Conservation (phyloP, 768 basidiomycete genomes). For the Trametes cingulata region DNA sequence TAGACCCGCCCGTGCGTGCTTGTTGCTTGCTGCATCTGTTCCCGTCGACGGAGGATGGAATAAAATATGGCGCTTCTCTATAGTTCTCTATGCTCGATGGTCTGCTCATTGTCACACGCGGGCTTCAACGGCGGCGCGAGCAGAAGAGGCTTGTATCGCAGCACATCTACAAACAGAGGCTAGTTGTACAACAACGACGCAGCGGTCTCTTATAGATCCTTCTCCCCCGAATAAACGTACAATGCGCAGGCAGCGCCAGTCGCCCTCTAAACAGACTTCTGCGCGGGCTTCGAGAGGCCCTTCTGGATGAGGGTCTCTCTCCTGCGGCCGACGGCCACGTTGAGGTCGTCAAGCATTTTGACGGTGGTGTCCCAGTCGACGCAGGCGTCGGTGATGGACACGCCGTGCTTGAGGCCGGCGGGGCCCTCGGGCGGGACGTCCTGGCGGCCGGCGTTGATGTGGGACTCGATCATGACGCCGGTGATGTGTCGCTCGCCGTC, state of each 20-base stretch:
- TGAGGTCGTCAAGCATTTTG: conserved; percentile 69
- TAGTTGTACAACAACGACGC: not conserved
- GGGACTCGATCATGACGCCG: conserved; percentile 97
- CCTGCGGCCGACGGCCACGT: conserved; percentile 50
- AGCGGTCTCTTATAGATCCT: not conserved
- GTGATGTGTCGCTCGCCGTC: conserved; percentile 74
- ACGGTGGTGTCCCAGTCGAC: conserved; percentile 84
- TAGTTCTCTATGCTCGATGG: too few relatives aligned
- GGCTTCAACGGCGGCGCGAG: too few relatives aligned
- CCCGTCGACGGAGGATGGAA: conserved; percentile 15
- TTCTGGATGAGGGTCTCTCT: conserved; percentile 43
- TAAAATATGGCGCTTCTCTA: conserved; percentile 8
- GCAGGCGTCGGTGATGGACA: conserved; percentile 92
- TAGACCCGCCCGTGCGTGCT: not conserved
- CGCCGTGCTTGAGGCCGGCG: conserved; percentile 67
- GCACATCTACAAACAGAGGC: not conserved
- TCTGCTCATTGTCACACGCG: not conserved
- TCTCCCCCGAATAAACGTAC: not conserved
- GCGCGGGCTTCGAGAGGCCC: conserved; percentile 36
- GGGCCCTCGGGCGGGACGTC: conserved; percentile 78
- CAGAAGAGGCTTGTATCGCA: not conserved
- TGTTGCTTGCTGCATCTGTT: not conserved
- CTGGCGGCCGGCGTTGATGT: conserved; percentile 90
- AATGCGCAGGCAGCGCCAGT: too few relatives aligned
- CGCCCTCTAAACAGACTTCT: not conserved